Evolutionary conservation across 352 stramenopile species (phyloP).

Genomic region (Albugo laibachii): DNA sequence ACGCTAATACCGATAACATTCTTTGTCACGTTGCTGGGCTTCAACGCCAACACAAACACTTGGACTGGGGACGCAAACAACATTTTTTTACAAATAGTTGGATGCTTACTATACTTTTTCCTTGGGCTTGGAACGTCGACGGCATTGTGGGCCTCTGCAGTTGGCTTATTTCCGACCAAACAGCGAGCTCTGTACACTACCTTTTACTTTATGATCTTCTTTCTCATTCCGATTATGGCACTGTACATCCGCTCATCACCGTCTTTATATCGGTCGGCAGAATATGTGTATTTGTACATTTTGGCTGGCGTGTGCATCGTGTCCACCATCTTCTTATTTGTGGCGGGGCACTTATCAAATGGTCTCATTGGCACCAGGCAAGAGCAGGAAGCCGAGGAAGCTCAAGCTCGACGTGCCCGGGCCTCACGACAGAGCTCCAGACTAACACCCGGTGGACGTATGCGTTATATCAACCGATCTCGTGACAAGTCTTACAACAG

Average conservation of each 20-base stretch:
- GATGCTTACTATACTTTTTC: constrained; percentile 57
- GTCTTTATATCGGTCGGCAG: constrained; percentile 6
- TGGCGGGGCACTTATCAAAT: constrained; percentile 35
- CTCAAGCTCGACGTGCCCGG: constrained; percentile 16
- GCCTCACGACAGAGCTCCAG: constrained; percentile 18
- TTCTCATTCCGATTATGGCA: constrained; percentile 22
- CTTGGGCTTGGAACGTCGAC: constrained; percentile 40
- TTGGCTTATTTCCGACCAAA: constrained; percentile 42
- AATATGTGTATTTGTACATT: constrained; percentile 36
- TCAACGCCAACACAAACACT: constrained; percentile 15
- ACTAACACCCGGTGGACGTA: constrained; percentile 19
- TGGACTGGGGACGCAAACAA: neutral
- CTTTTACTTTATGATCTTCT: constrained; percentile 38
- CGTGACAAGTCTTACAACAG: constrained; percentile 29
- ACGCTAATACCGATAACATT: constrained; percentile 36
- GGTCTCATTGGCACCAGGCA: constrained; percentile 31
- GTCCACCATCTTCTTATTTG: constrained; percentile 20
- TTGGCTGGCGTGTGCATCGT: constrained; percentile 23
- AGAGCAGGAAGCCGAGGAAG: constrained; percentile 22
- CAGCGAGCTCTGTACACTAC: constrained; percentile 25
- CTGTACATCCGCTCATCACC: constrained; percentile 31
- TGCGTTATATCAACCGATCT: constrained; percentile 32
- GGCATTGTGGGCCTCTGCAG: constrained; percentile 31
- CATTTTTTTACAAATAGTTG: constrained; percentile 6
- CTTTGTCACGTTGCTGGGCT: constrained; percentile 25